Base-by-base conservation (phyloP, 2,329 filamentous ascomycete species). In the Aquanectria penicillioides region DNA sequence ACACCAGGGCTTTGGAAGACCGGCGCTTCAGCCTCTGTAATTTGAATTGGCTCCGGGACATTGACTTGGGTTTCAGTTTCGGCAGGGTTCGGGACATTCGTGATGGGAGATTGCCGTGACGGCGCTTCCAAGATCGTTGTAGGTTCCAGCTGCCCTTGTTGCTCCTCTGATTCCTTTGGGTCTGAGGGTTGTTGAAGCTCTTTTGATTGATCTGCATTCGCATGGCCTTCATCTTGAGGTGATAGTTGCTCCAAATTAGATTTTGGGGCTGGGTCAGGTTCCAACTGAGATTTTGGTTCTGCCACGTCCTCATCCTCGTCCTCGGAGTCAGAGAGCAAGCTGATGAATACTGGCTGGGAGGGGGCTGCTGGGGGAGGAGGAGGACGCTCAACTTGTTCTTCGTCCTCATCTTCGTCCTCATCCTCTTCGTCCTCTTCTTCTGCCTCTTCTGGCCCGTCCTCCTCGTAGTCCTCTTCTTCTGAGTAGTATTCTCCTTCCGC, bases 241-340 rank as follows among this genome's bases (percentile, higher is more conserved):
- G n/a, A n/a, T n/a, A n/a, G n/a, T n/a, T n/a, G n/a, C n/a, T n/a
- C n/a, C n/a, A n/a, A n/a, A 8, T 44, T 20, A 8, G 20, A 17
- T n/a, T 44, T 37, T 34, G 20, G n/a, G 10, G 48, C 52, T 15
- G 17, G 28, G 22, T 57, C 44, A 15, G 20, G 26, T 23, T 59
- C 37, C n/a, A 34, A 25, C 34, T 58, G 15, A 6, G 51, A 31
- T 28, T 61, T 40, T 20, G 34, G 26, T 23, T 56, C 46, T 26
- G 52, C 18, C 20, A 13, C 48, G 10, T 66, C 59, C 11, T 78
- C 73, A 38, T 76, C 74, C 26, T 82, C 76, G 48, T 79, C 77
- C 40, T 82, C 80, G 2, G 77, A 80, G 55, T 83, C 79, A 1
- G 81, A 82, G 4, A 83, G 69, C 9, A 84, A 65, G 50, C 76